Base-by-base conservation (phyloP, 352 stramenopile species). In the Halophytophthora polymorphica region DNA sequence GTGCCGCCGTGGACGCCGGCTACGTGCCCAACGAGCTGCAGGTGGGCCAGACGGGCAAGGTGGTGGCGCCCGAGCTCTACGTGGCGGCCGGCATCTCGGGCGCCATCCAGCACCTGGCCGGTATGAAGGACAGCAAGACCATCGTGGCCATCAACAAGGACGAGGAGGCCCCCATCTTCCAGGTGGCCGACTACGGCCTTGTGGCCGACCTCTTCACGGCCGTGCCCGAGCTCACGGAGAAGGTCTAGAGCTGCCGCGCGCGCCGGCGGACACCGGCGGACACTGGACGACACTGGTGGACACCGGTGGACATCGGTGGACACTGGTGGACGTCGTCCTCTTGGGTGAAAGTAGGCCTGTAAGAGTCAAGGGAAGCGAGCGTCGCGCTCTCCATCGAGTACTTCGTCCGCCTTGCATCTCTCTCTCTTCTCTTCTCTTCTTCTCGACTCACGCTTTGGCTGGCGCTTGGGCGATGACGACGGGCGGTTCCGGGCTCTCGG, bases 71-170 rank as follows among this genome's bases (percentile, higher is more conserved):
- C 15, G 90, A 98, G 61, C 77, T 99, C 37, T 99, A 99, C 60
- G 93, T 99, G 57, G 96, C 94, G 12, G 85, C 85, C 25, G 97
- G 97, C 62, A 99, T 99, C 72, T 98, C 89, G 14, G 97, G 97
- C 25, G 97, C 97, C 15, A 99, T 99, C 77, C 97, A 99, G 83
- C 97, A 99, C 80, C 90, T 99, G 55, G 93, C 86, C 17, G 97
- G 97, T 59, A 99, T 99, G 97, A 99, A 99, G 78, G 97, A 99
- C 76, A 96, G 78, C 62, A 99, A 99, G 80, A 98, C 91, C 10
- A 99, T 99, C 66, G 97, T 99, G 28, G 95, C 96, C 34, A 99
- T 99, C 71, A 99, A 99, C 77, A 99, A 99, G 77, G 97, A 99
- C 83, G 86, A 96, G 34, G 97, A 99, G 58, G 97, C 97, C 8